Evolutionary conservation across 2,329 filamentous ascomycete genomes (phyloP).

Genomic region (Chaetomiaceae sp.): DNA sequence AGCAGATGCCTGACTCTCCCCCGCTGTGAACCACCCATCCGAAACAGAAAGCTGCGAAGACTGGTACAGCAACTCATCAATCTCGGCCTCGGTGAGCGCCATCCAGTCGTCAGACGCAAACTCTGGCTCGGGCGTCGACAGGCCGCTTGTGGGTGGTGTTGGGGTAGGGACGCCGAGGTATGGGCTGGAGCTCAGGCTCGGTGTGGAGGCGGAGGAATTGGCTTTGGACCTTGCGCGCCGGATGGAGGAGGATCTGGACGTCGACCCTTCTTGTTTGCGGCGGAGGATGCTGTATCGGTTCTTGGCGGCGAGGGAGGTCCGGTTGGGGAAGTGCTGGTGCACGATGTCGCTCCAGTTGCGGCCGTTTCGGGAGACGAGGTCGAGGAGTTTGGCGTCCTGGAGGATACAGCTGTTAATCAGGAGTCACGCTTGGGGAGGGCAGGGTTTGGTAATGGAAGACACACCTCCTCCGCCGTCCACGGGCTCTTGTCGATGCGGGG

Average conservation of each 20-base stretch:
- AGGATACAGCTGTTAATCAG: not conserved
- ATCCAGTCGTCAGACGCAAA: conserved; percentile 4
- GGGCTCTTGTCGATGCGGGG: conserved; percentile 27
- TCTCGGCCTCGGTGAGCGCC: conserved; percentile 1
- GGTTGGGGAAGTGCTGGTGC: conserved; percentile 24
- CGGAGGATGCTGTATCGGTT: conserved; percentile 26
- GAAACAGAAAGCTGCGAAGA: not conserved
- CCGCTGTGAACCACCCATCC: conserved; percentile 1
- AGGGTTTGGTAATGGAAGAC: not conserved
- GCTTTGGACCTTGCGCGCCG: not conserved
- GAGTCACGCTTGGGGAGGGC: not conserved
- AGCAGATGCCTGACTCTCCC: not conserved
- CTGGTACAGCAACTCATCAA: conserved; percentile 10
- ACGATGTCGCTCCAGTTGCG: conserved; percentile 28
- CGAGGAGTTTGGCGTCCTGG: conserved; percentile 23
- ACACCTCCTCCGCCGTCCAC: conserved; percentile 26
- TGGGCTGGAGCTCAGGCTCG: not conserved
- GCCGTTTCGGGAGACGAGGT: conserved; percentile 22
- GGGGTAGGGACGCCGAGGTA: conserved; percentile 1
- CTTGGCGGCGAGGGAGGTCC: conserved; percentile 27
- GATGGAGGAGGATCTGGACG: not conserved
- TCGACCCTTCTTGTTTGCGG: conserved; percentile 15
- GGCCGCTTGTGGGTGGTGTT: not conserved
- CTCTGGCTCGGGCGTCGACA: conserved; percentile 11
- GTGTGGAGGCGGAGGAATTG: not conserved